A percentile compares a stretch with the other conserved stretches of the same genome.
These are phyloP conservation scores for Komagataea norvegica DNA, from an alignment of 1,139 yeast species.

Conservation along the genomic window DNA sequence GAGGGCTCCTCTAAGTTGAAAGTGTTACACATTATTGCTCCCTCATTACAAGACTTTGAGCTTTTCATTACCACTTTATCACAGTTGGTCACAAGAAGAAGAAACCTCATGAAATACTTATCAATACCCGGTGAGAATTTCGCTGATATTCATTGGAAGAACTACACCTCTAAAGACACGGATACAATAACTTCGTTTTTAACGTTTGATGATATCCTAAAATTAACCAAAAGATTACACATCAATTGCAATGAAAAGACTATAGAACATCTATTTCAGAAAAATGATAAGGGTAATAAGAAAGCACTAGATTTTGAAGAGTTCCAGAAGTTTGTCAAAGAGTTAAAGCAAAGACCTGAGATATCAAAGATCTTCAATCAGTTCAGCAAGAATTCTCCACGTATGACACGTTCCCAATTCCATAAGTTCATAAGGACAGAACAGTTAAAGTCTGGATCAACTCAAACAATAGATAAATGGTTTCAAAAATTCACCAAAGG, in stretches of 20 bases:
- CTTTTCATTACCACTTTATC: constrained; percentile 44
- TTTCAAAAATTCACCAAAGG: constrained; percentile 43
- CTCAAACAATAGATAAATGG: constrained; percentile 31
- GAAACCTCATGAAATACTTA: constrained; percentile 49
- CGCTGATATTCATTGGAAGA: constrained; percentile 53
- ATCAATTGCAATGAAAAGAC: constrained; percentile 50
- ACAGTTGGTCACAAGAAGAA: constrained; percentile 43
- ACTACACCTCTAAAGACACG: constrained; percentile 39
- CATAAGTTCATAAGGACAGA: constrained; percentile 40
- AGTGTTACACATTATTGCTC: constrained; percentile 72
- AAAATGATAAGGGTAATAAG: constrained; percentile 42
- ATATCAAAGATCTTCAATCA: constrained; percentile 37
- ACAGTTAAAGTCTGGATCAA: constrained; percentile 46
- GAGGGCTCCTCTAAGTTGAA: constrained; percentile 47
- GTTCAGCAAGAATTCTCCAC: constrained; percentile 13
- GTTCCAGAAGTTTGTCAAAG: constrained; percentile 66
- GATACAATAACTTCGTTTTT: constrained; percentile 40
- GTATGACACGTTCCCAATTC: constrained; percentile 38
- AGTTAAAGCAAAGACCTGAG: constrained; percentile 47
- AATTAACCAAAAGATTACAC: constrained; percentile 62
- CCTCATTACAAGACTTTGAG: constrained; percentile 55
- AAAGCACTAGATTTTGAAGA: constrained; percentile 58
- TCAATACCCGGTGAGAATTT: constrained; percentile 51
- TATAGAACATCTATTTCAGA: constrained; percentile 40
- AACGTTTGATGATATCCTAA: constrained; percentile 63